Conservation (phyloP, 345 rosid genomes). For the Sonneratia caseolaris region DNA sequence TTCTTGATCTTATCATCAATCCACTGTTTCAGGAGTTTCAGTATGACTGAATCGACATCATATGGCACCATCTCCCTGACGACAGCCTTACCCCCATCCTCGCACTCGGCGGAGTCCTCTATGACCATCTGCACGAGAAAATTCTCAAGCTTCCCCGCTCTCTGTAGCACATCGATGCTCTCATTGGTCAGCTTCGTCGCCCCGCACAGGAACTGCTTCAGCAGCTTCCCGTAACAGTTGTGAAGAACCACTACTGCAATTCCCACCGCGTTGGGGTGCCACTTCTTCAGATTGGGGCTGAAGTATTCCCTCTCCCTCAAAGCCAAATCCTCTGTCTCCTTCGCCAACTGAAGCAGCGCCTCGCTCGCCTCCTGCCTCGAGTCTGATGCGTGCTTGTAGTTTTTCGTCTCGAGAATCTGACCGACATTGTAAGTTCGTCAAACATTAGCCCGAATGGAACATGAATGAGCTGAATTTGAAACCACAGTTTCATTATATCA, state of each 20-base stretch:
- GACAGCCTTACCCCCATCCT: constrained; percentile 36
- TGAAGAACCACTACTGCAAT: constrained; percentile 33
- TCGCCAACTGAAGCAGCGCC: constrained; percentile 31
- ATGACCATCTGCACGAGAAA: constrained; percentile 42
- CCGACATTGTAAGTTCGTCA: neutral
- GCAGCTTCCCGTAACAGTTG: constrained; percentile 30
- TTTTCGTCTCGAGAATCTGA: constrained; percentile 12
- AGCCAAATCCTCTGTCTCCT: constrained; percentile 37
- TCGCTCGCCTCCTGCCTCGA: constrained; percentile 22
- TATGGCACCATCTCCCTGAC: constrained; percentile 62
- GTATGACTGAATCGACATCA: constrained; percentile 65
- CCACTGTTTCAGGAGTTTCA: constrained; percentile 59
- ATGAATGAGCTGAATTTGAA: no score
- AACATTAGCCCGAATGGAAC: no score
- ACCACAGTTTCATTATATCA: constrained; percentile 2
- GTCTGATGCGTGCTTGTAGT: constrained; percentile 21
- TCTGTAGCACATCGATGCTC: constrained; percentile 25
- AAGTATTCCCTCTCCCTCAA: constrained; percentile 34
- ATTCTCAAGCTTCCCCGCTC: constrained; percentile 43
- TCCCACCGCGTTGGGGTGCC: constrained; percentile 33
- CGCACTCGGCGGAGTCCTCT: constrained; percentile 37
- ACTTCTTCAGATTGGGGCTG: constrained; percentile 36
- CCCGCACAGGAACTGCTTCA: constrained; percentile 28
- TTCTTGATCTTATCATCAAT: constrained; percentile 49
- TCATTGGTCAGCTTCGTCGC: constrained; percentile 16